Evolutionary conservation across 2,329 filamentous ascomycete species (phyloP).

Genomic region (Aspergillus fischeri): DNA sequence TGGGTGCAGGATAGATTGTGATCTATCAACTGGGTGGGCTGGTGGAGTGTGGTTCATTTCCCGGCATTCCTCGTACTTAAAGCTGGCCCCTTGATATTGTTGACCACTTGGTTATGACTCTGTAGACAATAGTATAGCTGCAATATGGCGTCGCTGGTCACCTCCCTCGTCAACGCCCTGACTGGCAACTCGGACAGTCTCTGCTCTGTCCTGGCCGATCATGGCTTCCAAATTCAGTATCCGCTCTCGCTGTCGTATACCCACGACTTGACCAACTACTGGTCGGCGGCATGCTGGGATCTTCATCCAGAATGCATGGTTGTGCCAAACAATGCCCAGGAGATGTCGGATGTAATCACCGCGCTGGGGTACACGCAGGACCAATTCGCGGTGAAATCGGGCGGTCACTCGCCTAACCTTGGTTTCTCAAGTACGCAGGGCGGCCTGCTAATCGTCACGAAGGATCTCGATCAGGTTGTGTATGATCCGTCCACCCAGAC

Average conservation of each 20-base stretch:
- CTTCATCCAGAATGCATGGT: background rate
- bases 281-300: background rate
- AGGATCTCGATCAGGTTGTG: background rate
- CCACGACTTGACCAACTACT: background rate
- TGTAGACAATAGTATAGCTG: too few species aligned
- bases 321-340: background rate
- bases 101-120: too few species aligned
- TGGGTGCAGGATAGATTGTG: too few species aligned
- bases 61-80: too few species aligned
- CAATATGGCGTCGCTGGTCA: background rate
- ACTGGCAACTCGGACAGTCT: background rate
- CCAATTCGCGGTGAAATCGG: background rate
- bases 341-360: background rate
- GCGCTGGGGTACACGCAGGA: background rate
- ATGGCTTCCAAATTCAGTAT: background rate
- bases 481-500: background rate
- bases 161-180: background rate
- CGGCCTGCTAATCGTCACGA: background rate
- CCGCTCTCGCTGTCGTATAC: background rate
- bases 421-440: background rate
- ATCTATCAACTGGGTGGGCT: too few species aligned
- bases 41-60: too few species aligned
- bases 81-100: too few species aligned
- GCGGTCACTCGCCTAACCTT: background rate
- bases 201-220: background rate